Evolutionary conservation across 148 eudicot genomes (phyloP), one percentile per base, ranked within the genome.

Genomic region (Polygonum maritimum): DNA sequence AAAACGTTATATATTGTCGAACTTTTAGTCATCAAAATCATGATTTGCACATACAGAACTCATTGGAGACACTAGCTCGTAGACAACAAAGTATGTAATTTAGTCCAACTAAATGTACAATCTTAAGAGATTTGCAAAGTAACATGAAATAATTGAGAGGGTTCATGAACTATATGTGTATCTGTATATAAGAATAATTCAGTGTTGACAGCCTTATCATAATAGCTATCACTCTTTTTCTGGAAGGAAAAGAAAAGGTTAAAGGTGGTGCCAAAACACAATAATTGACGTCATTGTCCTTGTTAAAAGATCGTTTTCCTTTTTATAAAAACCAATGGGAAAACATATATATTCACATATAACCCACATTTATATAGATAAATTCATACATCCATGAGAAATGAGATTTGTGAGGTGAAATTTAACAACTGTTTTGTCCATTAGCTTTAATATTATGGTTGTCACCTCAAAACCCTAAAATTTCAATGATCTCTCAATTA

Each of bases 91-190:
- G 39, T 33, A 31, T 16, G 69, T 63, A 13, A 31, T 31, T 31
- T 63, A 63, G 35, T 63, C 39, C 38, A 63, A 63, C 69, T 31
- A 63, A 63, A 39, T 63, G 13, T 31, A 63, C 69, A 63, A 63
- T 63, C 14, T 2, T 0, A 63, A 63, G 31, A 63, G 21, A 60
- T 60, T 63, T 63, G 39, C 69, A 26, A 63, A 33, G 40, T 63
- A 63, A 63, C 69, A 63, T 63, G 69, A 63, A 63, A 63, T 63
- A 63, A 63, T 63, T 63, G 69, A 33, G 39, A 10, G 63, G 63
- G 58, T 54, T 54, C 26, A 54, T 54, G 58, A 54, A 48, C 3
- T 54, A 26, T 26, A 26, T 26, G 22, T 54, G 21, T 54, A 44
- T 44, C 60, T 54, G 21, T 54, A 54, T 16, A 54, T 54, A 10